Evolutionary conservation across 352 stramenopile species (phyloP), one percentile per base, ranked within the genome.

Genomic region (Globisporangium heterothallicum): DNA sequence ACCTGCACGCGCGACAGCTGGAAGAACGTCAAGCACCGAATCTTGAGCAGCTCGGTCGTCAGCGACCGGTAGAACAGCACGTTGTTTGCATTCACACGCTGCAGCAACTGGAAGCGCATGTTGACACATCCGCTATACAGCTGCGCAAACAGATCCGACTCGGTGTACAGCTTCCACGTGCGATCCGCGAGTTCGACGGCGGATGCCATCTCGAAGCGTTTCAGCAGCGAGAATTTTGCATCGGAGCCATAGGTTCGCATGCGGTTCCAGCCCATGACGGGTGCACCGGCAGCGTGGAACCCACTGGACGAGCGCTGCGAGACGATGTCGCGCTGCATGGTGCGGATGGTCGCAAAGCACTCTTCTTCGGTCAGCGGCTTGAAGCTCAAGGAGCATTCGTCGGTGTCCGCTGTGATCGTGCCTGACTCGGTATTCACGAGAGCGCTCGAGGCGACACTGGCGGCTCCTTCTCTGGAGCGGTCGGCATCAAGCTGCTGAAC

Each of bases 181-280:
- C 50, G 38, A 1, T 59, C 34, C 10, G 49, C 60, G 21, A 74
- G 47, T 9, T 41, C 40, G 3, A 9, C 42, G 8, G 62, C 64
- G 8, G 45, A 54, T 13, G 60, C 59, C 1, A 2, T 34, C 3
- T 54, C 19, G 34, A 74, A 74, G 3, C 35, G 32, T 41, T 74
- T 74, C 3, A 61, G 42, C 6, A 74, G 42, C 21, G 63, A 74
- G 35, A 74, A 74, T 40, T 57, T 63, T 6, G 58, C 35, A 9
- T 30, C 41, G 1, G 50, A 40, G 13, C 54, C 49, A 43, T 56
- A 71, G 35, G 61, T 69, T 35, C 64, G 62, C 46, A 64, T 69
- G 45, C 66, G 66, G 27, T 58, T 66, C 66, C 66, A 74, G 49
- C 63, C 66, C 49, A 74, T 63, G 42, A 74, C 50, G 0, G 53